phyloP scores from a whole-genome alignment of 164 flowering plant species.

The Taxillus chinensis region DNA sequence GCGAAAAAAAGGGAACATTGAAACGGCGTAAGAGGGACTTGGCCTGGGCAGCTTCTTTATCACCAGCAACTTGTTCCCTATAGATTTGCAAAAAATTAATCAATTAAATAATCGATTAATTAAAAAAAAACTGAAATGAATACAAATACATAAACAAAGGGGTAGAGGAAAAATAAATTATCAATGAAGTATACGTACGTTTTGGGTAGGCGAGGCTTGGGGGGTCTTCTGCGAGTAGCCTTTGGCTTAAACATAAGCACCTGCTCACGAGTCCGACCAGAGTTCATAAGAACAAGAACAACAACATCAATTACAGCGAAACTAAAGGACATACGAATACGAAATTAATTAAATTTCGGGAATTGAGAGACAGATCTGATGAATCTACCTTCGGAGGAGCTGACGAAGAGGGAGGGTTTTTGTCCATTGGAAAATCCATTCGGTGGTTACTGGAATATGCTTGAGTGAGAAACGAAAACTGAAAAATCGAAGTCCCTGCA shows the following conservation, averaged over 20 bases:
- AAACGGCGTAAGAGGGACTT: slow-evolving; percentile 14
- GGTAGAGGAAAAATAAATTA: not conserved
- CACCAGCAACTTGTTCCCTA: slow-evolving; percentile 14
- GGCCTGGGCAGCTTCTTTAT: slow-evolving; percentile 7
- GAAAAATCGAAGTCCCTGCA: too few species aligned
- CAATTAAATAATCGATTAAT: not conserved
- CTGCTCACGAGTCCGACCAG: not conserved
- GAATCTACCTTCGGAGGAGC: too few species aligned
- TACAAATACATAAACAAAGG: not conserved
- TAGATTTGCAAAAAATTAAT: not conserved
- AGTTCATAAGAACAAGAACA: too few species aligned
- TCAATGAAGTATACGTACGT: slow-evolving; percentile 6
- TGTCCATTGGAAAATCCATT: too few species aligned
- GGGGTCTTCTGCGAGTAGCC: slow-evolving; percentile 16
- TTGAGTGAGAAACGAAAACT: too few species aligned
- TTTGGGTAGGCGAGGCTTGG: slow-evolving; percentile 4
- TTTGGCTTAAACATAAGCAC: slow-evolving; percentile 26
- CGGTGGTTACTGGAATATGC: too few species aligned
- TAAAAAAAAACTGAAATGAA: not conserved
- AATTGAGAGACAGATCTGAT: too few species aligned
- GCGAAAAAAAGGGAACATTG: slow-evolving; percentile 8
- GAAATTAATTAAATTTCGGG: too few species aligned
- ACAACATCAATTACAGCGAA: too few species aligned
- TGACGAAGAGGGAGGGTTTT: too few species aligned
- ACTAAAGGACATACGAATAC: too few species aligned